These are phyloP conservation scores for Scheffersomyces lignicola DNA, from an alignment of 1,139 yeast species.

Conservation along the genomic window DNA sequence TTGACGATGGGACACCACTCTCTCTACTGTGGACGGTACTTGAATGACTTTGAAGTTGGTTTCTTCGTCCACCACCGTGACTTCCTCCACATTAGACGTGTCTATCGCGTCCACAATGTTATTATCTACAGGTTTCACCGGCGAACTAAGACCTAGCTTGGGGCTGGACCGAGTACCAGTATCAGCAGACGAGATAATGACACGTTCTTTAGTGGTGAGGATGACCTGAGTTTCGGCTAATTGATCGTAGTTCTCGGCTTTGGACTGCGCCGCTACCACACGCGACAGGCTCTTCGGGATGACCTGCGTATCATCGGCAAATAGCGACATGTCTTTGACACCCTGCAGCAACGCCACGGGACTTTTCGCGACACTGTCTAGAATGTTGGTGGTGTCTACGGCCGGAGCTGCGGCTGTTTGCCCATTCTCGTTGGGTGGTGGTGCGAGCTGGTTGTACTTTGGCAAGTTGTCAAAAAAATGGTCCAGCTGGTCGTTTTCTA, in stretches of 20 bases:
- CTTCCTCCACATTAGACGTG: conserved; percentile 1
- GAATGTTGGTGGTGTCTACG: not conserved
- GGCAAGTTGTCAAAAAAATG: conserved; percentile 1
- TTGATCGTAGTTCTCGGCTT: not conserved
- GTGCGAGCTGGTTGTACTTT: not conserved
- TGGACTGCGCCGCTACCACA: not conserved
- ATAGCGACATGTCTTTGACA: not conserved
- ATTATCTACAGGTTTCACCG: not conserved
- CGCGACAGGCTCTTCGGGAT: conserved; percentile 4
- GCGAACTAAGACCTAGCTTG: not conserved
- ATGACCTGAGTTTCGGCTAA: conserved; percentile 5
- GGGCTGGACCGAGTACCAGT: not conserved
- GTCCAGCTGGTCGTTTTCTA: conserved; percentile 1
- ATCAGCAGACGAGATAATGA: conserved; percentile 1
- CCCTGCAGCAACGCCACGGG: not conserved
- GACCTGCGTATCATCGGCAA: conserved; percentile 6
- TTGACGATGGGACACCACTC: conserved; percentile 14
- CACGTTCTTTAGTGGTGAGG: not conserved
- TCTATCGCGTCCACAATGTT: conserved; percentile 5
- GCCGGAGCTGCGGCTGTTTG: not conserved
- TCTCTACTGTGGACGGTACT: not conserved
- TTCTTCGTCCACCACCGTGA: conserved; percentile 1
- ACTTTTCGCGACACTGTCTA: not conserved
- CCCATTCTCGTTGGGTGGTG: not conserved
- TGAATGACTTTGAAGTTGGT: conserved; percentile 1